Evolutionary conservation across 768 basidiomycete genomes (phyloP).

Genomic region (Naganishia vaughanmartiniae): DNA sequence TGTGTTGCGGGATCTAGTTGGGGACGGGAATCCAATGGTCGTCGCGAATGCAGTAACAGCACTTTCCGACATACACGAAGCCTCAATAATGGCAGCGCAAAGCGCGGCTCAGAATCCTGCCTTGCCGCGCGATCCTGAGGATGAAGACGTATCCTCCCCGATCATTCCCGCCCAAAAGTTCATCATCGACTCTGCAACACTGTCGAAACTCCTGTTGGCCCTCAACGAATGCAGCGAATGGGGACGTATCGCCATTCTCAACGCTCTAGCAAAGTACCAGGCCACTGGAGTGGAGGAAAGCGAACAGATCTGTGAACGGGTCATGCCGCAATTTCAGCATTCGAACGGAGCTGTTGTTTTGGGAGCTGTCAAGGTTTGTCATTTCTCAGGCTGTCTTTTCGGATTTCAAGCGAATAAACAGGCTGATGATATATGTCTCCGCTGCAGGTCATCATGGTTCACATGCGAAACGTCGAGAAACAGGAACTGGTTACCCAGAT

Average conservation of each 20-base stretch:
- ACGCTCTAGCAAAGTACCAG: slow-evolving; percentile 77
- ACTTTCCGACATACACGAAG: slow-evolving; percentile 79
- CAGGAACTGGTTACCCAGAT: slow-evolving; percentile 83
- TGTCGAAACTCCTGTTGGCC: slow-evolving; percentile 88
- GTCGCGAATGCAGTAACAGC: slow-evolving; percentile 96
- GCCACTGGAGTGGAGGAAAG: slow-evolving; percentile 88
- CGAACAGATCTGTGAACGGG: slow-evolving; percentile 97
- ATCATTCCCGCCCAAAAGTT: slow-evolving; percentile 56
- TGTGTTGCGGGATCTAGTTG: slow-evolving; percentile 83
- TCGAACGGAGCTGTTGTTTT: slow-evolving; percentile 92
- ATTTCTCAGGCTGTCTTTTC: background rate
- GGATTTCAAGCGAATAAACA: background rate
- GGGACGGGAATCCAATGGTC: slow-evolving; percentile 98
- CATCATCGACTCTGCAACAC: slow-evolving; percentile 72
- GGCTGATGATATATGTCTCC: slow-evolving; percentile 1
- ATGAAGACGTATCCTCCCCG: slow-evolving; percentile 25
- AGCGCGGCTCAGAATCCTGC: slow-evolving; percentile 35
- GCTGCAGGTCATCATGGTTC: slow-evolving; percentile 88
- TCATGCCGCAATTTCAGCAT: slow-evolving; percentile 97
- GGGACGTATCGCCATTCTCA: slow-evolving; percentile 91
- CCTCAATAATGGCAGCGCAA: slow-evolving; percentile 53
- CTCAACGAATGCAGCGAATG: slow-evolving; percentile 98
- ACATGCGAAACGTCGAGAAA: slow-evolving; percentile 75
- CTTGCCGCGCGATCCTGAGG: slow-evolving; percentile 32
- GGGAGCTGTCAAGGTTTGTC: slow-evolving; percentile 83